Percentiles rank a stretch among this genome's conserved stretches.
phyloP scores from a whole-genome alignment of 768 basidiomycete species.

The Boletus rubroflammeus region DNA sequence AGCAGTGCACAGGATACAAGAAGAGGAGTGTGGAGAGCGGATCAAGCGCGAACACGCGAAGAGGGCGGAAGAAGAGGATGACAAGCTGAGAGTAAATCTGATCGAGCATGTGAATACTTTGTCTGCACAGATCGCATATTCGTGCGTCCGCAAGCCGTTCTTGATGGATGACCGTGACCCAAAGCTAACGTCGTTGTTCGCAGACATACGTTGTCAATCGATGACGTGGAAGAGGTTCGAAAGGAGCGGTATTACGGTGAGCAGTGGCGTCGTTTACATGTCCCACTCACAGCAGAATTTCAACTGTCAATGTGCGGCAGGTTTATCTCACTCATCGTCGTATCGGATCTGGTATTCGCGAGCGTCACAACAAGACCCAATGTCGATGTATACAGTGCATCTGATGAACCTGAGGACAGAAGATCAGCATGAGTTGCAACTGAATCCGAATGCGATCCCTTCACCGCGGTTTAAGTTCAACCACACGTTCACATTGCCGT shows the following conservation, averaged over 20 bases:
- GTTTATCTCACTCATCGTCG: not conserved
- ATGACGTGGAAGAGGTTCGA: not conserved
- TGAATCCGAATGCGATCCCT: slow-evolving; percentile 22
- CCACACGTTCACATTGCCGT: slow-evolving; percentile 17
- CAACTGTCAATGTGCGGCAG: not conserved
- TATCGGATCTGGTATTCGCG: slow-evolving; percentile 6
- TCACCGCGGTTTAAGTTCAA: slow-evolving; percentile 18
- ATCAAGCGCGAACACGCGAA: not conserved
- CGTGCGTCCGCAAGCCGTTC: slow-evolving; percentile 6
- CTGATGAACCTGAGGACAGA: slow-evolving; percentile 27
- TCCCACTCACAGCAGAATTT: no score
- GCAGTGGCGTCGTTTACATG: not conserved
- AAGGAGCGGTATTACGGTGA: not conserved
- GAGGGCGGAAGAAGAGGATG: slow-evolving; percentile 6
- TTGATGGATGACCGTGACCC: not conserved
- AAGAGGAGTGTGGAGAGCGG: not conserved
- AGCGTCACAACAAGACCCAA: slow-evolving; percentile 14
- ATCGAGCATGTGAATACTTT: slow-evolving; percentile 18
- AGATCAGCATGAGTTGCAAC: slow-evolving; percentile 27
- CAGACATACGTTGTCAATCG: slow-evolving; percentile 14
- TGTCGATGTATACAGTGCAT: slow-evolving; percentile 20
- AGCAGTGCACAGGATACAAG: slow-evolving; percentile 9
- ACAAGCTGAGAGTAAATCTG: slow-evolving; percentile 10
- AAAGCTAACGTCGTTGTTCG: not conserved
- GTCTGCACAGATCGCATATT: slow-evolving; percentile 1